Percentiles rank a stretch among this genome's conserved stretches.
These are phyloP conservation scores for Suillus plorans DNA, from an alignment of 768 basidiomycete genomes.

Conservation along the genomic window DNA sequence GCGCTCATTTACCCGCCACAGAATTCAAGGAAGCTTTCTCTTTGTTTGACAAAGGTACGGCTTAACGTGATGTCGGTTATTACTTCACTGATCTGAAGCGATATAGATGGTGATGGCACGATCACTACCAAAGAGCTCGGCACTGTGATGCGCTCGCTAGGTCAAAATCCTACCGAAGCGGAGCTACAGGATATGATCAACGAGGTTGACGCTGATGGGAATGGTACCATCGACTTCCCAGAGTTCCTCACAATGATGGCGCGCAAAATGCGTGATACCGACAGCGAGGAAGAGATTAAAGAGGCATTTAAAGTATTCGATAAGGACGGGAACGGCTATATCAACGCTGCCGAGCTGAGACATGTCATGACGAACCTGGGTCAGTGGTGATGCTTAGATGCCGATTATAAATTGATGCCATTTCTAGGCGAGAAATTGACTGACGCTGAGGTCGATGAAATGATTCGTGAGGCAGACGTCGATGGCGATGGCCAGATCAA, in stretches of 20 bases:
- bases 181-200: slow-evolving; percentile 96
- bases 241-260: slow-evolving; percentile 87
- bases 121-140: slow-evolving; percentile 91
- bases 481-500: slow-evolving; percentile 95
- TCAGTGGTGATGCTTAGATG: slow-evolving; percentile 32
- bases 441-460: slow-evolving; percentile 88
- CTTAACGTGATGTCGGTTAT: background rate
- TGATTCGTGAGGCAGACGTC: slow-evolving; percentile 95
- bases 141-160: slow-evolving; percentile 90
- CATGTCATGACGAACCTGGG: slow-evolving; percentile 92
- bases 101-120: slow-evolving; percentile 84
- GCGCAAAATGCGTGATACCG: slow-evolving; percentile 88
- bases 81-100: background rate
- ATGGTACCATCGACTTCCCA: slow-evolving; percentile 83
- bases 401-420: slow-evolving; percentile 7
- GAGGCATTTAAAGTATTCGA: slow-evolving; percentile 98
- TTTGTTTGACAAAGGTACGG: slow-evolving; percentile 90
- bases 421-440: slow-evolving; percentile 78
- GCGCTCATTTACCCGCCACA: slow-evolving; percentile 30
- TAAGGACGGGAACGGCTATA: slow-evolving; percentile 92
- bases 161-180: slow-evolving; percentile 90
- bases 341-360: slow-evolving; percentile 81
- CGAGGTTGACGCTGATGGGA: slow-evolving; percentile 88
- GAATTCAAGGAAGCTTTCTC: slow-evolving; percentile 99
- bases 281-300: slow-evolving; percentile 91